These are phyloP conservation scores for Cajanus cajan DNA, from an alignment of 306 rosid genomes.

Conservation along the genomic window DNA sequence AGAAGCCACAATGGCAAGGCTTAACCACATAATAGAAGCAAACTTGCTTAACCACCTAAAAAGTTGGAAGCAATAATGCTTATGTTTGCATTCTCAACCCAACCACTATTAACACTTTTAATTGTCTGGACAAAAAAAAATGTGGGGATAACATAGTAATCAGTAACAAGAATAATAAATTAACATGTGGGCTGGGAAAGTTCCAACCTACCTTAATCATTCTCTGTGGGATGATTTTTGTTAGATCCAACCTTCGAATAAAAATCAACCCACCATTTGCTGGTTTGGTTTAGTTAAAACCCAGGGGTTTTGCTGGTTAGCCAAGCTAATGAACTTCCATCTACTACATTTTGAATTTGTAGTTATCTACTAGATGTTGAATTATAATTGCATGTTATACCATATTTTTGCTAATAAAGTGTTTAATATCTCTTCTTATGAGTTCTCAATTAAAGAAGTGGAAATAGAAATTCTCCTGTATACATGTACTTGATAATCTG, in stretches of 20 bases:
- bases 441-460: neutral
- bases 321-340: neutral
- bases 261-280: neutral
- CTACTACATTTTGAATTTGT: neutral
- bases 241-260: neutral
- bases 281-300: neutral
- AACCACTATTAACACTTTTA: neutral
- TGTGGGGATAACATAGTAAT: neutral
- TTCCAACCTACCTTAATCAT: neutral
- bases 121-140: neutral
- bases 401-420: neutral
- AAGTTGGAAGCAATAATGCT: no score
- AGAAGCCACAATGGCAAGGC: no score
- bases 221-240: neutral
- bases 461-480: neutral
- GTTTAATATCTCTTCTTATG: neutral
- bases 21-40: no score
- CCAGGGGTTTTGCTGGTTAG: neutral
- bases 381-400: neutral
- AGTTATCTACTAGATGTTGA: neutral
- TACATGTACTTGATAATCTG: neutral
- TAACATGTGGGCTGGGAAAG: neutral
- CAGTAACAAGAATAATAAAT: neutral
- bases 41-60: no score
- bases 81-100: neutral